Evolutionary conservation across 2,329 filamentous ascomycete genomes (phyloP), one percentile per base, ranked within the genome.

Genomic region (Celoporthe dispersa): DNA sequence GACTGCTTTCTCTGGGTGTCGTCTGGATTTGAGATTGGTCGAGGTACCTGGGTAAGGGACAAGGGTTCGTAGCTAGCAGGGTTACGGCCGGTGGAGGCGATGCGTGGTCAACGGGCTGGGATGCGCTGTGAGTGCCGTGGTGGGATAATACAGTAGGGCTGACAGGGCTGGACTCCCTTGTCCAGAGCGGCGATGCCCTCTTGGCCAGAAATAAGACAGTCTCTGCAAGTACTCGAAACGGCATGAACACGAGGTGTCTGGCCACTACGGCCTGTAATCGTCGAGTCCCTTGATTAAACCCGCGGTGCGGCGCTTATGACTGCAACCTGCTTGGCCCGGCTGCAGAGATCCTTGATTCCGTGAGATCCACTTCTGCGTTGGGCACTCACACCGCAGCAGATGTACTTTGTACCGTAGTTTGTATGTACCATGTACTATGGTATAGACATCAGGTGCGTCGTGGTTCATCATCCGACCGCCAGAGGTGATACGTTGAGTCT

Each of bases 1-100:
- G 39, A 63, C 59, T 22, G 39, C 31, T 35, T 44, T 59, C 19
- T 64, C 25, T 44, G 1, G 68, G 41, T 22, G 31, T 64, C 63
- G 41, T 57, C 31, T 60, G 35, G 39, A 37, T 64, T 28, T 41
- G 59, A 44, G 48, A 57, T 53, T 39, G 53, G 37, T n/a, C 28
- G 28, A 57, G 28, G 25, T 57, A 31, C 28, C 28, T 33, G 66
- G 67, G 68, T 66, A 64, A 68, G 59, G n/a, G 67, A 71, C 59
- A 59, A 68, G 85, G 25, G 87, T 88, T 88, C 59, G 41, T 48
- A 22, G 44, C 59, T 33, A 62, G 51, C 68, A 70, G 65, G 67
- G 68, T 67, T 64, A 37, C 68, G 37, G 33, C 63, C 48, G 28
- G 35, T 14, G 25, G 22, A 28, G 22, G 63, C 33, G 39, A 51